Conservation (phyloP, 163 green algal genomes). For the Prototheca wickerhamii region DNA sequence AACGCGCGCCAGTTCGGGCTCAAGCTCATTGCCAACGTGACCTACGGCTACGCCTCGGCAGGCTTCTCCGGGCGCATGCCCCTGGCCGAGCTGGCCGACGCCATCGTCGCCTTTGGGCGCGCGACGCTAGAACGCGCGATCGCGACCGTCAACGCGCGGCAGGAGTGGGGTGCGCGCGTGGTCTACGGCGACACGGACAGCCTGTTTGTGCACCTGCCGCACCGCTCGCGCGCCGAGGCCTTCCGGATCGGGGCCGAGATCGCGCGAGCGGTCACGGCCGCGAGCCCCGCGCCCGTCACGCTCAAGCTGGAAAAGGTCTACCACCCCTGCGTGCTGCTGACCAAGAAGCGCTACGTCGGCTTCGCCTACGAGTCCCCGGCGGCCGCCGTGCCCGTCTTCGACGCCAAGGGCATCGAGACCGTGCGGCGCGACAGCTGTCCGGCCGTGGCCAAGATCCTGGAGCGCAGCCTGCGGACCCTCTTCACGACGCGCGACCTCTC, state of each 20-base stretch:
- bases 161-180: slow-evolving; percentile 69
- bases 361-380: slow-evolving; percentile 63
- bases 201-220: slow-evolving; percentile 84
- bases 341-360: slow-evolving; percentile 98
- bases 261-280: slow-evolving; percentile 64
- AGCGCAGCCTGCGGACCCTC: slow-evolving; percentile 73
- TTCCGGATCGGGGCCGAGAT: slow-evolving; percentile 84
- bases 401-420: slow-evolving; percentile 98
- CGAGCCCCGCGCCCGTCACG: slow-evolving; percentile 77
- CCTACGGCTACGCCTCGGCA: slow-evolving; percentile 81
- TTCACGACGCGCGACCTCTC: slow-evolving; percentile 69
- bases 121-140: slow-evolving; percentile 88
- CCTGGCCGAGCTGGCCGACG: slow-evolving; percentile 89
- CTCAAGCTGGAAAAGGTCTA: slow-evolving; percentile 97
- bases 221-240: slow-evolving; percentile 57
- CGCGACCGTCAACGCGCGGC: slow-evolving; percentile 59
- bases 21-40: slow-evolving; percentile 96
- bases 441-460: slow-evolving; percentile 82
- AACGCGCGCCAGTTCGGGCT: slow-evolving; percentile 91
- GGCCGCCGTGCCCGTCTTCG: slow-evolving; percentile 54
- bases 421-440: slow-evolving; percentile 85
- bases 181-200: slow-evolving; percentile 93
- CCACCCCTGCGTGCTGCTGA: slow-evolving; percentile 79
- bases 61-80: slow-evolving; percentile 90
- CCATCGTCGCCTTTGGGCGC: slow-evolving; percentile 77